These are phyloP conservation scores for Botrytis squamosa DNA, from an alignment of 2,329 filamentous ascomycete species.

Conservation along the genomic window DNA sequence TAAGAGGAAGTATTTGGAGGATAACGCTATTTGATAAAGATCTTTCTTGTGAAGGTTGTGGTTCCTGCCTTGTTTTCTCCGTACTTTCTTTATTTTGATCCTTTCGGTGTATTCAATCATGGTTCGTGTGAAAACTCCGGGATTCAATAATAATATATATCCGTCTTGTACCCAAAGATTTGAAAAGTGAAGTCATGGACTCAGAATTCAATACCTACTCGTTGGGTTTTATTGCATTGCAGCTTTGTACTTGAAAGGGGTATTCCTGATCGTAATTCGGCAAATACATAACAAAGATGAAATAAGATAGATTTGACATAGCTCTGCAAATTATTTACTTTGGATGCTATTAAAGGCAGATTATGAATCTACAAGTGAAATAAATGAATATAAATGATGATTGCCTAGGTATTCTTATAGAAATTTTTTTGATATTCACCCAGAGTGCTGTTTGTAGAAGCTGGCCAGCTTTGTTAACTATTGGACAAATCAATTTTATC, in stretches of 20 bases:
- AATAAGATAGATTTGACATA: neutral
- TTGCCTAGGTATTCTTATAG: neutral
- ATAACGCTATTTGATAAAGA: neutral
- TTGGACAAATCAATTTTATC: neutral
- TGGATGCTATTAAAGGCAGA: neutral
- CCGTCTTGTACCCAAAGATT: neutral
- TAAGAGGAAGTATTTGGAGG: neutral
- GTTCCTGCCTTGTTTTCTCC: neutral
- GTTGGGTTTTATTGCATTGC: neutral
- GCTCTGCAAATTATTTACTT: neutral
- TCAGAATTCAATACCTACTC: too few relatives aligned
- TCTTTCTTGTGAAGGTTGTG: too few relatives aligned
- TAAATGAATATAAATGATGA: neutral
- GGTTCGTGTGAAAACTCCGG: neutral
- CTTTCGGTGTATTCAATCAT: neutral
- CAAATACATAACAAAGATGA: neutral
- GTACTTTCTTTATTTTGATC: neutral
- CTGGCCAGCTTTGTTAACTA: neutral
- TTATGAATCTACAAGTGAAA: neutral
- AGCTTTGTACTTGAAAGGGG: neutral
- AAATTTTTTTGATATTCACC: neutral
- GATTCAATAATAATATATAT: neutral
- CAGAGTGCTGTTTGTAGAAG: rapidly evolving
- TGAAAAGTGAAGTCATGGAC: neutral
- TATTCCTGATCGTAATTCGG: neutral